Evolutionary conservation across 139 green algal species (phyloP).

Genomic region (Ettlia oleoabundans): DNA sequence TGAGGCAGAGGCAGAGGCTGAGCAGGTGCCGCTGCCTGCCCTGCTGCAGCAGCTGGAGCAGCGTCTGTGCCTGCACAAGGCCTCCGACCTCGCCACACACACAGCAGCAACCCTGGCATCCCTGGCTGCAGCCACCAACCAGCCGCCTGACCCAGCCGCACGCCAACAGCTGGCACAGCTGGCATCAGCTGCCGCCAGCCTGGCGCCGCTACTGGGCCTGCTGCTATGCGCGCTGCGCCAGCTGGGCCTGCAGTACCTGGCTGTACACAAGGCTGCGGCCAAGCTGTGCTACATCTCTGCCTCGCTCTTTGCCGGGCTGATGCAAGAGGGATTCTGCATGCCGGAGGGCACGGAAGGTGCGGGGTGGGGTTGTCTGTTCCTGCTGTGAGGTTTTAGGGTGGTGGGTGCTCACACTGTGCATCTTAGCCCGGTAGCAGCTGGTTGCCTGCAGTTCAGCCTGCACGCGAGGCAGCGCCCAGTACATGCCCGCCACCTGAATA

Average conservation of each 20-base stretch:
- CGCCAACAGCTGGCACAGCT: neutral
- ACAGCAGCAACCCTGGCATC: neutral
- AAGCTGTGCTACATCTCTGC: slow-evolving; percentile 90
- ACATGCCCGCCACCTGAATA: no score
- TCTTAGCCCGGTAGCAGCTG: no score
- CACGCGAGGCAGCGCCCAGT: no score
- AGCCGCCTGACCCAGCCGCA: neutral
- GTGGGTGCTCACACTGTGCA: no score
- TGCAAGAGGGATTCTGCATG: slow-evolving; percentile 92
- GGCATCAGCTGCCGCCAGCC: slow-evolving; percentile 19
- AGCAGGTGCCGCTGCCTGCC: slow-evolving; percentile 14
- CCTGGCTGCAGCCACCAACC: slow-evolving; percentile 10
- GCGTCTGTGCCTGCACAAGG: slow-evolving; percentile 8
- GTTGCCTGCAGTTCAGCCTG: no score
- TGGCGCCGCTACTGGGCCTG: slow-evolving; percentile 63
- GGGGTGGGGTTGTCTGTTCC: neutral
- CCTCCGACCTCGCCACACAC: slow-evolving; percentile 8
- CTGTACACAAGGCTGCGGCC: slow-evolving; percentile 64
- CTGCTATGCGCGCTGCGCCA: slow-evolving; percentile 52
- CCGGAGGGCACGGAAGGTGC: slow-evolving; percentile 34
- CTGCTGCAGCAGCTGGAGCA: slow-evolving; percentile 30
- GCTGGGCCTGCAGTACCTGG: slow-evolving; percentile 50
- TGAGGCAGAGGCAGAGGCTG: neutral
- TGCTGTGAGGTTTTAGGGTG: neutral
- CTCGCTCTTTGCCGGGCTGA: slow-evolving; percentile 79